These are phyloP conservation scores for Curvularia verruculosa DNA, from an alignment of 2,329 filamentous ascomycete genomes.

Conservation along the genomic window DNA sequence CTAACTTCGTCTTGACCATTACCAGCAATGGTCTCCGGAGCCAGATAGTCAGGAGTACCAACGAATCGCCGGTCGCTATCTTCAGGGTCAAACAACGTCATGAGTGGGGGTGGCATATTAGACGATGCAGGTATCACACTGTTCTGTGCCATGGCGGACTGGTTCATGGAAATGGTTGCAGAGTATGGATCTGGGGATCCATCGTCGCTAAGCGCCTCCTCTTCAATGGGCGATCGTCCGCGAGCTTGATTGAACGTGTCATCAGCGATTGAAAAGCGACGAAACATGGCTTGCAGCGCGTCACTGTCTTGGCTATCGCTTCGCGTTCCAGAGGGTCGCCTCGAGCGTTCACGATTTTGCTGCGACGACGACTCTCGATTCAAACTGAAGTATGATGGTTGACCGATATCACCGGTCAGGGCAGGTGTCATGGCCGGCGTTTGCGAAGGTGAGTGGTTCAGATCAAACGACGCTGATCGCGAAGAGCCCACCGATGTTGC, in stretches of 20 bases:
- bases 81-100: slow-evolving; percentile 93
- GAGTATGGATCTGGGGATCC: slow-evolving; percentile 78
- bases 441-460: slow-evolving; percentile 78
- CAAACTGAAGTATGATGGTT: slow-evolving; percentile 93
- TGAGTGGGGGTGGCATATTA: slow-evolving; percentile 87
- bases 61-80: slow-evolving; percentile 93
- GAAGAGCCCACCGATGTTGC: slow-evolving; percentile 87
- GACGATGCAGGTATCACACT: slow-evolving; percentile 65
- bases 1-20: slow-evolving; percentile 96
- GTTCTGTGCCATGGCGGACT: slow-evolving; percentile 59
- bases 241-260: slow-evolving; percentile 53
- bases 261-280: slow-evolving; percentile 63
- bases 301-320: slow-evolving; percentile 95
- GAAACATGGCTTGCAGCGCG: slow-evolving; percentile 79
- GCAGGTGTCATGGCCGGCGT: slow-evolving; percentile 90
- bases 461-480: slow-evolving; percentile 89
- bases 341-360: slow-evolving; percentile 65
- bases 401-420: slow-evolving; percentile 68
- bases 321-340: slow-evolving; percentile 77
- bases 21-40: slow-evolving; percentile 94
- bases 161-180: slow-evolving; percentile 65
- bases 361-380: slow-evolving; percentile 62
- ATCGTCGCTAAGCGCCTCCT: slow-evolving; percentile 72
- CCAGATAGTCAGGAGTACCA: slow-evolving; percentile 94
- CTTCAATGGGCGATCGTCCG: slow-evolving; percentile 70